phyloP scores from a whole-genome alignment of 148 eudicot genomes.

The Nepenthes gracilis region DNA sequence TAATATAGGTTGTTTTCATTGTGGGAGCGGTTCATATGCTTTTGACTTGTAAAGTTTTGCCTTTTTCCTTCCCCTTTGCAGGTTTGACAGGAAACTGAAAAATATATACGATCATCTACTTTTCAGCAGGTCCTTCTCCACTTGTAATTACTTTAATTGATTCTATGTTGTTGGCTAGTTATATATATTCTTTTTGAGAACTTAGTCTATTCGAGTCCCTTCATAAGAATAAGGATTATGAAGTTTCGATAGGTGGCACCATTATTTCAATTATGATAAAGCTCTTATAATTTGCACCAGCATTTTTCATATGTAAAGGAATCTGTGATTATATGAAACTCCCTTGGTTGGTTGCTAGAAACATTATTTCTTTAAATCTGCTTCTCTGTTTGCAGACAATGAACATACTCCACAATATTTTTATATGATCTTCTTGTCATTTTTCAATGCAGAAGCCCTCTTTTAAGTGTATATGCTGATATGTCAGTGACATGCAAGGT shows the following conservation, averaged over 20 bases:
- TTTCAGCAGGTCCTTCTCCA: conserved; percentile 70
- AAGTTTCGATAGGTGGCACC: no score
- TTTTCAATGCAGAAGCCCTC: conserved; percentile 58
- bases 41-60: not conserved
- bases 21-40: no score
- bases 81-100: conserved; percentile 92
- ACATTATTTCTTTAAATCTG: not conserved
- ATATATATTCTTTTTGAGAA: no score
- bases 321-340: no score
- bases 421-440: not conserved
- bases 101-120: conserved; percentile 87
- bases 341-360: not conserved
- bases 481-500: conserved; percentile 99
- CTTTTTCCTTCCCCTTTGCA: conserved; percentile 19
- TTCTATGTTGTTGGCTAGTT: not conserved
- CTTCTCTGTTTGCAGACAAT: not conserved
- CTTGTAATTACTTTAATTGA: not conserved
- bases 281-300: no score
- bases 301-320: no score
- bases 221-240: no score
- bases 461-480: conserved; percentile 98
- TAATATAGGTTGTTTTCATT: no score
- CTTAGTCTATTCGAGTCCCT: no score
- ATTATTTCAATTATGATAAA: no score
- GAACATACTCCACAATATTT: not conserved